These are phyloP conservation scores for Verticillium isaacii DNA, from an alignment of 2,329 filamentous ascomycete species.

Conservation along the genomic window DNA sequence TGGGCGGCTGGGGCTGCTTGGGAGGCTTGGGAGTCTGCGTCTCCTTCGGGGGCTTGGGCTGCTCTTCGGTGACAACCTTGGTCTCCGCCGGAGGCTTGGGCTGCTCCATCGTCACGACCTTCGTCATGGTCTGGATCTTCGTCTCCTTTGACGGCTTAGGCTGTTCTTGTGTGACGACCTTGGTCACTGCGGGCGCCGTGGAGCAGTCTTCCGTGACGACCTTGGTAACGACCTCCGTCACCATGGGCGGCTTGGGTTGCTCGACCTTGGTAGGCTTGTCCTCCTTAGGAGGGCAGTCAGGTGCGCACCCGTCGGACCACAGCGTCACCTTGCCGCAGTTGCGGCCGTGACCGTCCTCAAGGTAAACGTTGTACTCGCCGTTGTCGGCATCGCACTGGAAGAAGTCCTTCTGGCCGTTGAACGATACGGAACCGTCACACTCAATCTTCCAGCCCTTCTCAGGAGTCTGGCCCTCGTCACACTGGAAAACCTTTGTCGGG, in stretches of 20 bases:
- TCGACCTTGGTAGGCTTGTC: neutral
- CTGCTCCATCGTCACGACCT: neutral
- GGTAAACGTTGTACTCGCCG: slow-evolving; percentile 53
- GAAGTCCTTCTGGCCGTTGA: slow-evolving; percentile 47
- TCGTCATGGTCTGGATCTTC: neutral
- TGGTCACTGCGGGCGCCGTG: neutral
- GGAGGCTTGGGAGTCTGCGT: slow-evolving; percentile 11
- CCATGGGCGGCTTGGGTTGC: neutral
- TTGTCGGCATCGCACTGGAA: slow-evolving; percentile 55
- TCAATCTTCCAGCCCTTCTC: slow-evolving; percentile 51
- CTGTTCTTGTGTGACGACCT: neutral
- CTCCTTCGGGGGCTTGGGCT: neutral
- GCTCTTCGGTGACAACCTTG: neutral
- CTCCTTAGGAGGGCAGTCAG: slow-evolving; percentile 6
- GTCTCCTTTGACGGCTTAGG: too few relatives aligned
- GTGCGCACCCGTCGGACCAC: slow-evolving; percentile 31
- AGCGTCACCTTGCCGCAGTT: slow-evolving; percentile 47
- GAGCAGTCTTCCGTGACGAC: neutral
- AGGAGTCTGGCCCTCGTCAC: slow-evolving; percentile 43
- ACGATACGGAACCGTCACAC: slow-evolving; percentile 31
- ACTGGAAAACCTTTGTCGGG: slow-evolving; percentile 56
- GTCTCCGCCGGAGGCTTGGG: too few relatives aligned
- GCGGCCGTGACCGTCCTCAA: slow-evolving; percentile 24
- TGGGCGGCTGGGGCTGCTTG: slow-evolving; percentile 3
- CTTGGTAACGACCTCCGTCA: neutral